These are phyloP conservation scores for Trametes sanguinea DNA, from an alignment of 768 basidiomycete species.

Conservation along the genomic window DNA sequence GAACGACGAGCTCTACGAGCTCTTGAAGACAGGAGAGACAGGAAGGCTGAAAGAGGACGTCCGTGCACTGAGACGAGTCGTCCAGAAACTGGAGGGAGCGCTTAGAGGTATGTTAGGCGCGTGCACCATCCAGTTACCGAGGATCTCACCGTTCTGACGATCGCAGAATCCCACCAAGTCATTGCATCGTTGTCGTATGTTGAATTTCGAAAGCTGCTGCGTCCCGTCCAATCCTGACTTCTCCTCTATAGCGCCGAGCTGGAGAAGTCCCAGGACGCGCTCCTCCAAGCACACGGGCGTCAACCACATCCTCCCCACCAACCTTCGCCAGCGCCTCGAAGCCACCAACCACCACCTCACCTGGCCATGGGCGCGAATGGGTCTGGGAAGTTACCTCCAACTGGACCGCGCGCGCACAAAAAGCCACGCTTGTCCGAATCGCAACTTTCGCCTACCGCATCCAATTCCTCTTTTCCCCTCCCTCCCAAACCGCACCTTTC, in stretches of 20 bases:
- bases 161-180: conserved; percentile 74
- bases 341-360: conserved; percentile 40
- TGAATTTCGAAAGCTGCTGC: background rate
- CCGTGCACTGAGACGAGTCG: conserved; percentile 63
- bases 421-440: conserved; percentile 70
- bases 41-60: conserved; percentile 84
- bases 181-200: conserved; percentile 75
- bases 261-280: conserved; percentile 72
- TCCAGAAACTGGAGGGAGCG: conserved; percentile 70
- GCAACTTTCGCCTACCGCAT: conserved; percentile 21
- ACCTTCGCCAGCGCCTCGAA: conserved; percentile 44
- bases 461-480: conserved; percentile 6
- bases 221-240: conserved; percentile 1
- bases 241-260: conserved; percentile 60
- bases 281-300: conserved; percentile 45
- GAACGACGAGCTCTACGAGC: conserved; percentile 82
- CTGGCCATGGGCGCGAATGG: conserved; percentile 25
- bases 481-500: conserved; percentile 23
- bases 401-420: conserved; percentile 80
- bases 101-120: conserved; percentile 60
- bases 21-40: conserved; percentile 73
- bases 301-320: conserved; percentile 33
- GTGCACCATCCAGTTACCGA: conserved; percentile 1
- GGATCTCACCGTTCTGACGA: conserved; percentile 1
- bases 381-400: conserved; percentile 60